Conservation (phyloP, 192 early-diverging fungal species). For the Rhizophagus clarus region DNA sequence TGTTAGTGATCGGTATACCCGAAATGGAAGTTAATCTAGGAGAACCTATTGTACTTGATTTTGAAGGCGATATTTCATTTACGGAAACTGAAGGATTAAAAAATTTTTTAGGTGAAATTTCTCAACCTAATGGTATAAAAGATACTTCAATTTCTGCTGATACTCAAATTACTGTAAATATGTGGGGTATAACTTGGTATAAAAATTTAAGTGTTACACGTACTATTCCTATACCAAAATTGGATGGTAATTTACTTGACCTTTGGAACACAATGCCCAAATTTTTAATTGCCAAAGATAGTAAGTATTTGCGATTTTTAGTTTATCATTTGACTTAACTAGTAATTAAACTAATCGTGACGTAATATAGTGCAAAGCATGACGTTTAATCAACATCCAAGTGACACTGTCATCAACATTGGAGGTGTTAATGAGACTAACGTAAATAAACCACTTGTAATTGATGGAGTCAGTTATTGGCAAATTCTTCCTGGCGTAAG, state of each 20-base stretch:
- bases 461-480: not conserved
- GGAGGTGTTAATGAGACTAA: not conserved
- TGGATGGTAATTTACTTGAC: not conserved
- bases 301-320: not conserved
- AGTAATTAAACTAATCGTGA: not conserved
- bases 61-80: not conserved
- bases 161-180: not conserved
- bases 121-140: not conserved
- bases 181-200: constrained; percentile 5
- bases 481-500: not conserved
- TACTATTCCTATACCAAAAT: not conserved
- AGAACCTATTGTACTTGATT: not conserved
- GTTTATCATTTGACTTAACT: not conserved
- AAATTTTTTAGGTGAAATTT: not conserved
- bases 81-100: not conserved
- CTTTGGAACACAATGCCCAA: not conserved
- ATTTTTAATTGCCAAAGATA: not conserved
- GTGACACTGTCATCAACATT: not conserved
- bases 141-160: not conserved
- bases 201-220: not conserved
- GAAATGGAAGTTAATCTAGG: constrained; percentile 1
- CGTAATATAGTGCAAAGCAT: not conserved
- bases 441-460: not conserved
- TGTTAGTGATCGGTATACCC: not conserved
- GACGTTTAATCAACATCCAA: not conserved